phyloP scores from a whole-genome alignment of 2,329 filamentous ascomycete genomes.

The Fusarium domesticum region DNA sequence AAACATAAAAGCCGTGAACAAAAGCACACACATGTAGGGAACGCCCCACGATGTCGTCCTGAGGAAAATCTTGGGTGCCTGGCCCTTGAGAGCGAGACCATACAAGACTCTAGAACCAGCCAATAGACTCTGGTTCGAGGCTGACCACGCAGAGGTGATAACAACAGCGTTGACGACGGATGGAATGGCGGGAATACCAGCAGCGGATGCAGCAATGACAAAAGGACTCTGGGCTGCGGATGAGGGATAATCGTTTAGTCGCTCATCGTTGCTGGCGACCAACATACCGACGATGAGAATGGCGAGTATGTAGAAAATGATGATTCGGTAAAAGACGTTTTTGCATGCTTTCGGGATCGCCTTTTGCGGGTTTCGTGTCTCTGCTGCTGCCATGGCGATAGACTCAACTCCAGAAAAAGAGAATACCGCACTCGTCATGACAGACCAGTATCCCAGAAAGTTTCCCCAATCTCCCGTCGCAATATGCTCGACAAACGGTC shows the following conservation, averaged over 20 bases:
- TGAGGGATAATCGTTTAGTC: conserved; percentile 45
- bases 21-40: conserved; percentile 56
- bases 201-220: conserved; percentile 68
- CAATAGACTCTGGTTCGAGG: conserved; percentile 64
- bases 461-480: conserved; percentile 54
- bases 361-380: conserved; percentile 53
- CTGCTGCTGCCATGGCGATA: conserved; percentile 60
- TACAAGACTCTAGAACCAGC: conserved; percentile 59
- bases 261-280: conserved; percentile 56
- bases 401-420: conserved; percentile 65
- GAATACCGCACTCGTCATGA: conserved; percentile 62
- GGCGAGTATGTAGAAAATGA: conserved; percentile 61
- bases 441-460: conserved; percentile 65
- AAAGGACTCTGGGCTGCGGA: conserved; percentile 52
- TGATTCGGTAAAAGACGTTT: conserved; percentile 56
- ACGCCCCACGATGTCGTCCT: conserved; percentile 61
- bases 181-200: conserved; percentile 64
- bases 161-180: conserved; percentile 75
- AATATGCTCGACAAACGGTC: conserved; percentile 66
- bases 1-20: conserved; percentile 53
- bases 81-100: conserved; percentile 56
- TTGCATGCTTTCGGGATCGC: conserved; percentile 55
- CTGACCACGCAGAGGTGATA: conserved; percentile 67
- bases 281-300: conserved; percentile 70
- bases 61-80: conserved; percentile 56